These are phyloP conservation scores for Exophiala mesophila DNA, from an alignment of 2,329 filamentous ascomycete species.

Conservation along the genomic window DNA sequence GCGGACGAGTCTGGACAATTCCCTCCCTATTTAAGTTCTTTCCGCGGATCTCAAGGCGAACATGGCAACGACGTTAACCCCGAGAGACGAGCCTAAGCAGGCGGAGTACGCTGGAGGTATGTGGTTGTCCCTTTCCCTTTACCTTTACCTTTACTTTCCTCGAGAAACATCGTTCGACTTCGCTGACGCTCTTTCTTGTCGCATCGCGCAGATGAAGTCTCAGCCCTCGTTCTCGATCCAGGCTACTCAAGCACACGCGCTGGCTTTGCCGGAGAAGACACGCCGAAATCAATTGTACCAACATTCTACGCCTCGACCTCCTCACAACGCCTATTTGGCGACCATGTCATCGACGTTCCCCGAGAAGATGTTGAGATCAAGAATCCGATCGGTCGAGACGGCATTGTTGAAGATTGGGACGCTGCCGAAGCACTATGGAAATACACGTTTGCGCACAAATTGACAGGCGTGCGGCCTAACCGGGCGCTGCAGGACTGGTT, in stretches of 20 bases:
- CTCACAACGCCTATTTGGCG: constrained; percentile 69
- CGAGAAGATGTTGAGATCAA: constrained; percentile 72
- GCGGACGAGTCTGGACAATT: neutral
- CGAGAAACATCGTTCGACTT: too few relatives aligned
- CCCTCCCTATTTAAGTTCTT: neutral
- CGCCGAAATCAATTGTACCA: constrained; percentile 86
- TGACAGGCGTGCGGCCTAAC: constrained; percentile 70
- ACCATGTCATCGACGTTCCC: constrained; percentile 79
- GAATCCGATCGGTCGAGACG: constrained; percentile 87
- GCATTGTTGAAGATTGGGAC: constrained; percentile 95
- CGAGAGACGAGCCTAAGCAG: constrained; percentile 35
- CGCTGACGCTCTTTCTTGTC: neutral
- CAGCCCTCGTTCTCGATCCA: constrained; percentile 91
- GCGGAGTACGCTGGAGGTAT: constrained; percentile 48
- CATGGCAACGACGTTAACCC: constrained; percentile 22
- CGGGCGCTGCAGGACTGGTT: constrained; percentile 71
- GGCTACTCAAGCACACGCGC: constrained; percentile 88
- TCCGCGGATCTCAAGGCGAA: neutral
- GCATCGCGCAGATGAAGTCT: constrained; percentile 75
- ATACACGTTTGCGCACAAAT: constrained; percentile 78
- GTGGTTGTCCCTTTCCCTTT: constrained; percentile 17
- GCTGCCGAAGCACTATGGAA: constrained; percentile 86
- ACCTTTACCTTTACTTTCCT: neutral
- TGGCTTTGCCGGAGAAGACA: constrained; percentile 95
- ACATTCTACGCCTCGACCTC: constrained; percentile 72